These are phyloP conservation scores for Neonothopanus nambi DNA, from an alignment of 1,284 basidiomycete genomes.

Conservation along the genomic window DNA sequence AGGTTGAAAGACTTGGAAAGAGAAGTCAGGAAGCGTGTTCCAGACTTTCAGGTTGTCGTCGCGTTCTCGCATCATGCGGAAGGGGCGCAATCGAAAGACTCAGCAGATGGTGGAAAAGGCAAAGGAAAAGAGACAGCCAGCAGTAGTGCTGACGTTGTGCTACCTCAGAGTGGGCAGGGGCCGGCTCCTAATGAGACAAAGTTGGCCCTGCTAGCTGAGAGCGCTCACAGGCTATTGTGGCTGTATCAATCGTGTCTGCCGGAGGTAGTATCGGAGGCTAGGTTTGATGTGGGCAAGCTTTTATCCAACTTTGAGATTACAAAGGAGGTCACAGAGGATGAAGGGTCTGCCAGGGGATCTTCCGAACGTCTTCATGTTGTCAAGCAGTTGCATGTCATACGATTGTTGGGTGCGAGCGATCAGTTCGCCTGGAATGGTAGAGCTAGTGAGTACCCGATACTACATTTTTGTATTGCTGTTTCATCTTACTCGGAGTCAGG, in stretches of 20 bases:
- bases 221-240: conserved; percentile 77
- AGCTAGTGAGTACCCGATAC: conserved; percentile 45
- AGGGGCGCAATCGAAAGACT: background rate
- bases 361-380: conserved; percentile 53
- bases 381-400: conserved; percentile 79
- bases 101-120: background rate
- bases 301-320: conserved; percentile 47
- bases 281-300: conserved; percentile 74
- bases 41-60: conserved; percentile 80
- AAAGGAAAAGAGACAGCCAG: conserved; percentile 13
- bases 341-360: conserved; percentile 22
- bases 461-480: background rate
- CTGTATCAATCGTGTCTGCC: conserved; percentile 83
- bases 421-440: conserved; percentile 80
- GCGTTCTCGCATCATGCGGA: conserved; percentile 66
- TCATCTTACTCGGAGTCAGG: conserved; percentile 25
- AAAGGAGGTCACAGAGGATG: conserved; percentile 37
- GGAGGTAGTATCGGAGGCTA: conserved; percentile 70
- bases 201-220: conserved; percentile 70
- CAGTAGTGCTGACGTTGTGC: conserved; percentile 15
- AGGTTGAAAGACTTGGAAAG: conserved; percentile 66
- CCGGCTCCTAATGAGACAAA: conserved; percentile 35
- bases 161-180: too few relatives aligned
- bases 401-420: conserved; percentile 69
- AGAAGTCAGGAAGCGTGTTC: conserved; percentile 63